phyloP scores from a whole-genome alignment of 345 rosid genomes.

The Brassica juncea region DNA sequence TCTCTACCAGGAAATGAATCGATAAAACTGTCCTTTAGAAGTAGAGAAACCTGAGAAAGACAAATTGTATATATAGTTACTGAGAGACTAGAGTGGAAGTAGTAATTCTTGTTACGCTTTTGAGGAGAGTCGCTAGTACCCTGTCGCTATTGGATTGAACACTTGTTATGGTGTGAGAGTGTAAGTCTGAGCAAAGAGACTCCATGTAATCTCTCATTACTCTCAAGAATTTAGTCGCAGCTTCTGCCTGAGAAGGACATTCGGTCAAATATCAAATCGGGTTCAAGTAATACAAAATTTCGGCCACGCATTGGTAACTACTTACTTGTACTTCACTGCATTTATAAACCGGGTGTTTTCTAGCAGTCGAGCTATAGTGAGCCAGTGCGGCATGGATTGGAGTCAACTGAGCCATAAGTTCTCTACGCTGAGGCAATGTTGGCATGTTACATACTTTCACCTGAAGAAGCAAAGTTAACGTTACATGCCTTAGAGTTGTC shows the following conservation, averaged over 20 bases:
- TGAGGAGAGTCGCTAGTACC: constrained; percentile 43
- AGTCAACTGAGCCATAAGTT: constrained; percentile 70
- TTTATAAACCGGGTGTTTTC: constrained; percentile 73
- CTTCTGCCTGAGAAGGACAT: constrained; percentile 41
- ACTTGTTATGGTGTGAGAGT: constrained; percentile 84
- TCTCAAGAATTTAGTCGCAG: constrained; percentile 64
- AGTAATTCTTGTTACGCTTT: neutral
- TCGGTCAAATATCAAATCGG: neutral
- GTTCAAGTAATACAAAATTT: neutral
- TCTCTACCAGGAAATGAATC: constrained; percentile 87
- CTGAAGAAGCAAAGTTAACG: constrained; percentile 29
- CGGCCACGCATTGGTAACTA: constrained; percentile 10
- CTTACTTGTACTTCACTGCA: constrained; percentile 89
- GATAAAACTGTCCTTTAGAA: constrained; percentile 88
- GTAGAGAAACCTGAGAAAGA: constrained; percentile 76
- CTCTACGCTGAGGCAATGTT: constrained; percentile 64
- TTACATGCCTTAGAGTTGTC: constrained; percentile 5
- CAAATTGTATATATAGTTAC: neutral
- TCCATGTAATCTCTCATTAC: constrained; percentile 78
- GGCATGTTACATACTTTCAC: constrained; percentile 46
- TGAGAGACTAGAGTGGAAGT: neutral
- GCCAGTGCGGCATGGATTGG: constrained; percentile 71
- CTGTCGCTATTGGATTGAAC: constrained; percentile 93
- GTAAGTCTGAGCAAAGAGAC: constrained; percentile 81
- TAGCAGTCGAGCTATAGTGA: constrained; percentile 57